These are phyloP conservation scores for Penicillium cinerascens DNA, from an alignment of 495 filamentous ascomycete species.

Conservation along the genomic window DNA sequence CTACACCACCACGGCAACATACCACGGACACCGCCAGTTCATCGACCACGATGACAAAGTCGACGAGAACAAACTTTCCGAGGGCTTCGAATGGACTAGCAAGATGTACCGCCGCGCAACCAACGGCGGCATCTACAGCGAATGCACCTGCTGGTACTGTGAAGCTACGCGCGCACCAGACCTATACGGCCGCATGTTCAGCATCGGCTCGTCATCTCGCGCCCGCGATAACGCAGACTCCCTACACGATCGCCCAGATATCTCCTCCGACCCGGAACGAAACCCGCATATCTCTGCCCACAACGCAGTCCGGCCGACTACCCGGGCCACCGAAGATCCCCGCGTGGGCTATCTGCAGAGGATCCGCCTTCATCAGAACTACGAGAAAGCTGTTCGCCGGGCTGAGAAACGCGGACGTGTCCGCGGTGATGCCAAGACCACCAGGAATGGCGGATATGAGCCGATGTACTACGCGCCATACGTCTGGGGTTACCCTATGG, in stretches of 20 bases:
- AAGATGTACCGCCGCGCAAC: conserved; percentile 60
- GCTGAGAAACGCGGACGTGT: conserved; percentile 57
- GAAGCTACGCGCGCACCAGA: conserved; percentile 65
- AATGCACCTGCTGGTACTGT: conserved; percentile 89
- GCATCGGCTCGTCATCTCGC: conserved; percentile 25
- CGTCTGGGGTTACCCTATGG: conserved; percentile 47
- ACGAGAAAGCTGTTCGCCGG: conserved; percentile 58
- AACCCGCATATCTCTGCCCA: conserved; percentile 73
- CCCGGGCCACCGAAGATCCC: conserved; percentile 6
- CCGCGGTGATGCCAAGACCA: conserved; percentile 24
- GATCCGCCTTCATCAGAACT: conserved; percentile 44
- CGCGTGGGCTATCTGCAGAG: conserved; percentile 10
- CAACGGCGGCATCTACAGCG: conserved; percentile 63
- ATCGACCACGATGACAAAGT: conserved; percentile 88
- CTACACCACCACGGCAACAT: conserved; percentile 33
- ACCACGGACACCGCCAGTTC: conserved; percentile 33
- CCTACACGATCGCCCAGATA: conserved; percentile 50
- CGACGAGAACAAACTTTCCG: conserved; percentile 57
- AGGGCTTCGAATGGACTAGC: conserved; percentile 69
- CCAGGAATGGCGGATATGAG: conserved; percentile 30
- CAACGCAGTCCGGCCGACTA: conserved; percentile 46
- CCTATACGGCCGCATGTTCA: conserved; percentile 46
- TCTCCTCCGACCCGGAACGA: conserved; percentile 53
- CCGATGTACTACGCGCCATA: conserved; percentile 28
- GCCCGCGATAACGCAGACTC: conserved; percentile 43